Conservation (phyloP, 1,284 basidiomycete species). For the Malassezia dermatis region DNA sequence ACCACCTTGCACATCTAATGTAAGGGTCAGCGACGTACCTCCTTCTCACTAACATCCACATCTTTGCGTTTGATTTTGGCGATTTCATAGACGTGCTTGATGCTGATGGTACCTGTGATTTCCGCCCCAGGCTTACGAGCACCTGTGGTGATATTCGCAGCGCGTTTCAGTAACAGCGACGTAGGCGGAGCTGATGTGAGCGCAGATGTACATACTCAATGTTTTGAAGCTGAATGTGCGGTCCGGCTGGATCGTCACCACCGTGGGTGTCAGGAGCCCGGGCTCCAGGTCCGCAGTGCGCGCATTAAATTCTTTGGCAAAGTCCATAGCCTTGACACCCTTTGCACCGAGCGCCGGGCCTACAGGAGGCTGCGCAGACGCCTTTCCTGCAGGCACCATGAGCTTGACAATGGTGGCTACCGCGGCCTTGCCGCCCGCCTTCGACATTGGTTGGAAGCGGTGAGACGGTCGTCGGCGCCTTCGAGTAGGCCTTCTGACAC, state of each 20-base stretch:
- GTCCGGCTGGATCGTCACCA: slow-evolving; percentile 87
- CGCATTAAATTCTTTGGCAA: slow-evolving; percentile 65
- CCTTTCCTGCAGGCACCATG: slow-evolving; percentile 83
- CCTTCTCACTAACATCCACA: slow-evolving; percentile 32
- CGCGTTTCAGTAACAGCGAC: slow-evolving; percentile 79
- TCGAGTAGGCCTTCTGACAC: neutral
- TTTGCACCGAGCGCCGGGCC: slow-evolving; percentile 94
- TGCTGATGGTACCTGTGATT: slow-evolving; percentile 69
- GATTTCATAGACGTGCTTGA: slow-evolving; percentile 98
- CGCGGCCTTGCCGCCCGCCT: slow-evolving; percentile 35
- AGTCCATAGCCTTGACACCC: slow-evolving; percentile 99
- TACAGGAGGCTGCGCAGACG: slow-evolving; percentile 87
- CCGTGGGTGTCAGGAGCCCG: slow-evolving; percentile 76
- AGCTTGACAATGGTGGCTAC: slow-evolving; percentile 53
- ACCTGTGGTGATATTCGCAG: slow-evolving; percentile 81
- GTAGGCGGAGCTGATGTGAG: slow-evolving; percentile 62
- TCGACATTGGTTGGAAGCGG: slow-evolving; percentile 28
- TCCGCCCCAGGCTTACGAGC: slow-evolving; percentile 56
- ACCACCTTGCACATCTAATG: slow-evolving; percentile 16
- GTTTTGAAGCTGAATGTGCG: slow-evolving; percentile 74
- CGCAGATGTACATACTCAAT: slow-evolving; percentile 24
- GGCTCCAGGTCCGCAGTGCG: slow-evolving; percentile 75
- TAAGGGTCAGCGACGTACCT: slow-evolving; percentile 18
- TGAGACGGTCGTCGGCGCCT: neutral
- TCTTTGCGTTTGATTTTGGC: slow-evolving; percentile 92